These are phyloP conservation scores for Trypanosoma avium DNA, from an alignment of 208 protist species.

Conservation along the genomic window DNA sequence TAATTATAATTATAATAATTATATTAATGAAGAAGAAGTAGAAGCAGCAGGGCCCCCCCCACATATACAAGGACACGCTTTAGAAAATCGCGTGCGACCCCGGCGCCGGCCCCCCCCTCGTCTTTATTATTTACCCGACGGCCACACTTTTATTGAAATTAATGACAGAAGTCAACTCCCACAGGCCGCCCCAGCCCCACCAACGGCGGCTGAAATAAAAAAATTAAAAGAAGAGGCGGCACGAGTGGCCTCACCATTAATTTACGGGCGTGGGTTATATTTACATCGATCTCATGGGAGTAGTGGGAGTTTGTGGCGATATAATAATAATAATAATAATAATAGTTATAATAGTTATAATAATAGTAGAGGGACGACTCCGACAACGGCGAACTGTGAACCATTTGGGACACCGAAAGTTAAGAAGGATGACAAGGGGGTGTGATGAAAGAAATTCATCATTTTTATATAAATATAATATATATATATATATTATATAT, in stretches of 20 bases:
- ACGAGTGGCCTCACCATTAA: constrained; percentile 46
- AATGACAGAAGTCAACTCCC: constrained; percentile 35
- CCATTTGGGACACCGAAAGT: neutral
- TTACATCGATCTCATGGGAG: neutral
- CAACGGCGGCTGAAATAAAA: constrained; percentile 34
- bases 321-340: neutral
- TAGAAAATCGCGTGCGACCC: constrained; percentile 49
- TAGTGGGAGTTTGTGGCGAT: neutral
- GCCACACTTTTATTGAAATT: constrained; percentile 29
- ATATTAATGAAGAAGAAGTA: neutral
- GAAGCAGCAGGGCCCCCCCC: neutral
- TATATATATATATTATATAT: too few species aligned
- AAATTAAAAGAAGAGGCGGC: constrained; percentile 30
- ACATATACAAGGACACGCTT: constrained; percentile 28
- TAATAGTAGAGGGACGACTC: neutral
- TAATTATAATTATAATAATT: neutral
- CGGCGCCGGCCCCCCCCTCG: constrained; percentile 12
- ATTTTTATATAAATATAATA: too few species aligned
- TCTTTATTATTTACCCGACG: constrained; percentile 26
- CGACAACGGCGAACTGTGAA: neutral
- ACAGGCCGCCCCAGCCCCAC: constrained; percentile 48
- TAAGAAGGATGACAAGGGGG: neutral
- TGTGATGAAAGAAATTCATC: neutral
- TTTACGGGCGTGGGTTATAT: constrained; percentile 42
- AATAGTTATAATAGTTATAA: neutral